phyloP scores from a whole-genome alignment of 2,329 filamentous ascomycete species.

The Akanthomyces lecanii region DNA sequence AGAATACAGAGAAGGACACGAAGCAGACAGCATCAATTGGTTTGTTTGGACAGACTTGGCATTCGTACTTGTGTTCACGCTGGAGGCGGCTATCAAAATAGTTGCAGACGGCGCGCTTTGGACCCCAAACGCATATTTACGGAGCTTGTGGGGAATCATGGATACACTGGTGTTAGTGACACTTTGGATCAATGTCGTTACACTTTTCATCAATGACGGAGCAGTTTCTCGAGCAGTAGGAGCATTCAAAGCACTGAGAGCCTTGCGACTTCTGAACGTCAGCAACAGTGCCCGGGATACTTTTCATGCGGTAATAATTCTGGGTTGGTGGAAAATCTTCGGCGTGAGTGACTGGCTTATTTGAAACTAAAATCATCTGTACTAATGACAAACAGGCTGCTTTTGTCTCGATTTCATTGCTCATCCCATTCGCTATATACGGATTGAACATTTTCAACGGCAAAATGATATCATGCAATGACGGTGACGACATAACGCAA shows the following conservation, averaged over 20 bases:
- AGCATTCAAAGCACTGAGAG: slow-evolving; percentile 93
- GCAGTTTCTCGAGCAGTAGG: slow-evolving; percentile 86
- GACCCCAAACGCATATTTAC: slow-evolving; percentile 95
- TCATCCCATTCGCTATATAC: slow-evolving; percentile 96
- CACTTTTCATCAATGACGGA: slow-evolving; percentile 75
- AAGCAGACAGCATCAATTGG: slow-evolving; percentile 70
- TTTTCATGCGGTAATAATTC: slow-evolving; percentile 92
- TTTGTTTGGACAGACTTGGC: slow-evolving; percentile 91
- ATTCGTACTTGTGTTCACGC: slow-evolving; percentile 80
- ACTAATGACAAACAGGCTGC: slow-evolving; percentile 53
- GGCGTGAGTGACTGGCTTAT: slow-evolving; percentile 51
- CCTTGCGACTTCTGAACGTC: slow-evolving; percentile 85
- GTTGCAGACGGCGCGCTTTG: slow-evolving; percentile 94
- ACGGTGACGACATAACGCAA: slow-evolving; percentile 48
- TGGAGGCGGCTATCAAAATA: slow-evolving; percentile 86
- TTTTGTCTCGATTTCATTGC: slow-evolving; percentile 86
- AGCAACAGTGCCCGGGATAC: slow-evolving; percentile 94
- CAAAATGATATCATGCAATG: slow-evolving; percentile 73
- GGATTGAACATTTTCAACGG: slow-evolving; percentile 91
- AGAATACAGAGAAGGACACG: slow-evolving; percentile 65
- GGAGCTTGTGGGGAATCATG: slow-evolving; percentile 95
- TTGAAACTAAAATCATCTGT: slow-evolving; percentile 12
- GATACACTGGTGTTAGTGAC: slow-evolving; percentile 88
- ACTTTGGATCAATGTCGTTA: slow-evolving; percentile 90
- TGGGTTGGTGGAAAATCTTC: slow-evolving; percentile 90